These are phyloP conservation scores for Alopecurus myosuroides DNA, from an alignment of 176 grass and related monocot species.

Conservation along the genomic window DNA sequence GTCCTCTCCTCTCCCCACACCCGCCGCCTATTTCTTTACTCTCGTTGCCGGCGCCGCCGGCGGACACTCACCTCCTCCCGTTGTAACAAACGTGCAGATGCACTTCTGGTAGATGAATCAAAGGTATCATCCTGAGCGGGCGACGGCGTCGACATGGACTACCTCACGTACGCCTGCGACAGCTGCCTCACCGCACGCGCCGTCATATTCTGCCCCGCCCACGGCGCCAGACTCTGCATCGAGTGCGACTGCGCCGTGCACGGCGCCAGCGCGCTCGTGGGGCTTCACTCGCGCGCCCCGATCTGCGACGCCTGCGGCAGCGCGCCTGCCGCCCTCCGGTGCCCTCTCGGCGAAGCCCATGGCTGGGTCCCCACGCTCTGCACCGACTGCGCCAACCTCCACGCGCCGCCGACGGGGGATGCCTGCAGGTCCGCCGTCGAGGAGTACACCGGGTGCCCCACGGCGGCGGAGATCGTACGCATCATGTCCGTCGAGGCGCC, in stretches of 20 bases:
- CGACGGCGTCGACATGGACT: not conserved
- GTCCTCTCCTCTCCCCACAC: not conserved
- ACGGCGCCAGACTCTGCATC: conserved; percentile 41
- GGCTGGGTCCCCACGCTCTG: not conserved
- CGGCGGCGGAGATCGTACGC: not conserved
- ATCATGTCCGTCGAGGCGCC: conserved; percentile 20
- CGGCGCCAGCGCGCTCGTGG: not conserved
- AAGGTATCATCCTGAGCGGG: not conserved
- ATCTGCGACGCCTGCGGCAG: conserved; percentile 39
- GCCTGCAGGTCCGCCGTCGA: not conserved
- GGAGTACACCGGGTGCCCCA: conserved; percentile 25
- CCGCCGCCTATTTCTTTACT: not conserved
- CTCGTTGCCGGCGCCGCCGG: not conserved
- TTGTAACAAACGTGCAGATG: not conserved
- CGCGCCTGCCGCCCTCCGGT: conserved; percentile 6
- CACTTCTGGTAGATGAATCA: not conserved
- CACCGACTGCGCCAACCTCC: not conserved
- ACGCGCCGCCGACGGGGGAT: no score
- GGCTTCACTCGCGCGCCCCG: conserved; percentile 27
- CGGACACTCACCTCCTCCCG: not conserved
- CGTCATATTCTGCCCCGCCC: conserved; percentile 42
- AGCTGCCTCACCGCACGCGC: conserved; percentile 28
- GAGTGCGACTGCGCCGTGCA: conserved; percentile 43
- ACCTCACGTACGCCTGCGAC: not conserved
- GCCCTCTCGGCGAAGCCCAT: not conserved